phyloP scores from a whole-genome alignment of 441 rosid genomes.

The Manihot esculenta region DNA sequence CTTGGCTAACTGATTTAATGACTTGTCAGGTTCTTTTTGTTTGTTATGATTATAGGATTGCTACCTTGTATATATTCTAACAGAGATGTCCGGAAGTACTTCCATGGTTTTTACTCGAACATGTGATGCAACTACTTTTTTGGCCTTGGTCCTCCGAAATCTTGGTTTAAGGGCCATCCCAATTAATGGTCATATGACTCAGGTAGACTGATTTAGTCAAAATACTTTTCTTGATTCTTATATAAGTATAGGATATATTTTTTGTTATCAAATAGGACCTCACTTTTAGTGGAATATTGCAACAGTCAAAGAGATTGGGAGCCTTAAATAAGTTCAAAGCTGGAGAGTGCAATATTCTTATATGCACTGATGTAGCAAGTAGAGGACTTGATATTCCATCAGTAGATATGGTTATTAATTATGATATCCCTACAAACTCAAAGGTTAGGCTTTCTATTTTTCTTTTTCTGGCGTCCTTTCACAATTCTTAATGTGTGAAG shows the following conservation, averaged over 20 bases:
- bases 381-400: constrained; percentile 98
- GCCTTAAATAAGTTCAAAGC: constrained; percentile 94
- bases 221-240: neutral
- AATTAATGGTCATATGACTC: constrained; percentile 95
- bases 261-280: constrained; percentile 1
- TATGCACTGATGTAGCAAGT: constrained; percentile 96
- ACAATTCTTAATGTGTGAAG: neutral
- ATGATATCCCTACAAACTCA: constrained; percentile 76
- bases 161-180: constrained; percentile 95
- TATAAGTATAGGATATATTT: neutral
- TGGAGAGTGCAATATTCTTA: constrained; percentile 89
- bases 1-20: neutral
- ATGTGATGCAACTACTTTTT: constrained; percentile 76
- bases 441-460: constrained; percentile 53
- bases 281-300: constrained; percentile 14
- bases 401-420: constrained; percentile 90
- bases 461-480: neutral
- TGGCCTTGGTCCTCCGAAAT: constrained; percentile 80
- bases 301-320: constrained; percentile 93
- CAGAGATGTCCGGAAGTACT: constrained; percentile 69
- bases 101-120: constrained; percentile 96
- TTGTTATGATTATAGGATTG: constrained; percentile 59
- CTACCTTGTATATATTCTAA: constrained; percentile 88
- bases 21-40: neutral
- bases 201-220: constrained; percentile 40